Evolutionary conservation across 176 grass and related monocot species (phyloP).

Genomic region (Panicum miliaceum): DNA sequence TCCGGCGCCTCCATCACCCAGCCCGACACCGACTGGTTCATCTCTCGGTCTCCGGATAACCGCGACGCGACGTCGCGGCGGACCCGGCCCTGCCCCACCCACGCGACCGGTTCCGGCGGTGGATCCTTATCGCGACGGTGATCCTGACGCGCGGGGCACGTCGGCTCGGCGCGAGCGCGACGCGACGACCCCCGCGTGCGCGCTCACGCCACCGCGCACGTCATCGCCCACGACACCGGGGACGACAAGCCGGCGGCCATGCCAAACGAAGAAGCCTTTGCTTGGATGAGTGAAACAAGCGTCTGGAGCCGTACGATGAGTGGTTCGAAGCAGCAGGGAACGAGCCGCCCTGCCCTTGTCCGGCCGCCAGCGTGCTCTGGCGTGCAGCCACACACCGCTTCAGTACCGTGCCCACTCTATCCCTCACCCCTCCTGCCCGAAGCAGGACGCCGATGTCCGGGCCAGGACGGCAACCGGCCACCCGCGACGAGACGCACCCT

Average conservation of each 20-base stretch:
- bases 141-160: neutral
- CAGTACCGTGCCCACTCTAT: neutral
- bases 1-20: neutral
- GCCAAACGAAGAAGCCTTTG: neutral
- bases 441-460: neutral
- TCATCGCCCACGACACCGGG: neutral
- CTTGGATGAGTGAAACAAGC: too few species aligned
- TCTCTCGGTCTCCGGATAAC: neutral
- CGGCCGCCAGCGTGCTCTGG: too few species aligned
- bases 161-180: neutral
- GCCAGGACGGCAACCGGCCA: neutral
- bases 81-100: neutral
- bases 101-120: neutral
- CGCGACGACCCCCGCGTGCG: neutral
- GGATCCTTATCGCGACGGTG: slow-evolving; percentile 2
- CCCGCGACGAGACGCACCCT: neutral
- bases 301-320: too few species aligned
- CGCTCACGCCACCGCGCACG: slow-evolving; percentile 14
- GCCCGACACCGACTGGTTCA: neutral
- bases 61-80: neutral
- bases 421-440: neutral
- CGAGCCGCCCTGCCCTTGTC: too few species aligned
- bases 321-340: too few species aligned
- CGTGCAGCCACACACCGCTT: too few species aligned
- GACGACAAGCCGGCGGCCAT: neutral